Conservation (phyloP, 2,329 filamentous ascomycete species). For the Cadophora sp. region DNA sequence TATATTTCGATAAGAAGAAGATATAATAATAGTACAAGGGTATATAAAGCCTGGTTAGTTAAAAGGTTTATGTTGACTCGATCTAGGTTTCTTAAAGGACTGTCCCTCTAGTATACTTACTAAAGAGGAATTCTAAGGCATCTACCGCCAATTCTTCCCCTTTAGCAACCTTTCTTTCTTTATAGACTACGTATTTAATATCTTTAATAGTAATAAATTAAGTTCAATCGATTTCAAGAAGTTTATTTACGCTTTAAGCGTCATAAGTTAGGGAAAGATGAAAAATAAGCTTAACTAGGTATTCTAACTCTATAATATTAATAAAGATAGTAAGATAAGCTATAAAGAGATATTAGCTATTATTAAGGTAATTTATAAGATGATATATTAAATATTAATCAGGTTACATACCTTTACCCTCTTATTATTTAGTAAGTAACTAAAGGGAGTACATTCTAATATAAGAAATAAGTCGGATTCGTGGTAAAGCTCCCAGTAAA, state of each 20-base stretch:
- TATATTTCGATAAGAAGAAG: constrained; percentile 99
- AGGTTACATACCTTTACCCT: too few relatives aligned
- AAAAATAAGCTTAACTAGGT: constrained; percentile 99
- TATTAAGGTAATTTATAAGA: constrained; percentile 99
- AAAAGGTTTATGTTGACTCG: constrained; percentile 26
- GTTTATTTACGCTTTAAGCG: constrained; percentile 97
- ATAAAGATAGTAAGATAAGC: constrained; percentile 97
- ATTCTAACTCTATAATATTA: constrained; percentile 98
- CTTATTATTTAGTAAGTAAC: background rate
- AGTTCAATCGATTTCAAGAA: constrained; percentile 99
- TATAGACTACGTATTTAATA: constrained; percentile 98
- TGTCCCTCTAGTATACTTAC: constrained; percentile 96
- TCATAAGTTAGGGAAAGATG: constrained; percentile 97
- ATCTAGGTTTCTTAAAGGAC: constrained; percentile 91
- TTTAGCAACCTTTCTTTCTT: constrained; percentile 98
- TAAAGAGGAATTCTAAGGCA: constrained; percentile 99
- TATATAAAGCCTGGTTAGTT: constrained; percentile 51
- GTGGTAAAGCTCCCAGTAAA: constrained; percentile 99
- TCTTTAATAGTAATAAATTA: constrained; percentile 97
- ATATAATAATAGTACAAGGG: constrained; percentile 99
- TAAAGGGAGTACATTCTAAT: too few relatives aligned
- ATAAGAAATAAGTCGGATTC: constrained; percentile 77
- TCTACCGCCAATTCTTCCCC: constrained; percentile 99
- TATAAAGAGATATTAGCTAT: constrained; percentile 99
- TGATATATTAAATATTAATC: too few relatives aligned